A percentile compares a stretch with the other conserved stretches of the same genome.
Conservation (phyloP, 106 monocot species). For the Dendrobium nobile region DNA sequence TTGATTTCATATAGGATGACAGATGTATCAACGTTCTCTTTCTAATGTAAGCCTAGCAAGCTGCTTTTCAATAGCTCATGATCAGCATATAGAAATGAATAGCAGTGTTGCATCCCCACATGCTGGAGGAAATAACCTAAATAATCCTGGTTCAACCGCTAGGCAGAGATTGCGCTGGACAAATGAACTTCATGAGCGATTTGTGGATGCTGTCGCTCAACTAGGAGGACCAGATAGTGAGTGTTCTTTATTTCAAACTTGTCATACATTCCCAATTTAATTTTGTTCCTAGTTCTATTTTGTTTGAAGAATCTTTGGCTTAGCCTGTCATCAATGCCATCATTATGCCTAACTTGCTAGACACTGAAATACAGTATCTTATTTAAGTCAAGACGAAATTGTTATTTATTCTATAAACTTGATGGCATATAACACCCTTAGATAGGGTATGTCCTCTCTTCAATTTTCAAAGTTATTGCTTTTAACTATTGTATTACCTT, state of each 20-base stretch:
- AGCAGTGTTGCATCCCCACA: background rate
- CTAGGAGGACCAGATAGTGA: conserved; percentile 64
- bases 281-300: background rate
- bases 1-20: background rate
- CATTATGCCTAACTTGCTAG: background rate
- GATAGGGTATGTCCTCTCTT: background rate
- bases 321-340: background rate
- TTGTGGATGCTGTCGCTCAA: conserved; percentile 63
- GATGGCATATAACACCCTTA: background rate
- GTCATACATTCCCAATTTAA: background rate
- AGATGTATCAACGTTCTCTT: conserved; percentile 3
- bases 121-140: background rate
- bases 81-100: conserved; percentile 8
- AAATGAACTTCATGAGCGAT: conserved; percentile 63
- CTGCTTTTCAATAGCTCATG: background rate
- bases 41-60: conserved; percentile 4
- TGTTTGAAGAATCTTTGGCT: background rate
- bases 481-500: background rate
- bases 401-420: background rate
- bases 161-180: conserved; percentile 61
- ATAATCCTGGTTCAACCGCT: conserved; percentile 29
- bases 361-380: background rate
- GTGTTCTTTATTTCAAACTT: conserved; percentile 18
- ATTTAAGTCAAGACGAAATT: background rate
- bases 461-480: background rate